Percentiles rank a stretch among this genome's conserved stretches.
Conservation (phyloP, 2,329 filamentous ascomycete genomes). For the Epichloe sp. region DNA sequence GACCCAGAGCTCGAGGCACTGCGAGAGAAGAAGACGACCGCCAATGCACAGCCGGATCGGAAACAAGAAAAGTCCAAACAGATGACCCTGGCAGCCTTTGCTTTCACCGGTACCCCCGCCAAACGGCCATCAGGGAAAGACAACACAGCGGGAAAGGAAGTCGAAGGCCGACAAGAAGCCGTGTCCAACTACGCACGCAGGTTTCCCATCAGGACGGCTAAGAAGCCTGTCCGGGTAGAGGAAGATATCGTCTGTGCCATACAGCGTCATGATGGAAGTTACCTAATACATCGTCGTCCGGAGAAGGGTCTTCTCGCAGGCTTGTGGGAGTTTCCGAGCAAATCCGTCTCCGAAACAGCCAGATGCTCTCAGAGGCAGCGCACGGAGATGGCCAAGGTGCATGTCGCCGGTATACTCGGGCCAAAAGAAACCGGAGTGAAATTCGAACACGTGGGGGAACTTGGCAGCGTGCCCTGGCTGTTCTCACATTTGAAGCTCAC, state of each 20-base stretch:
- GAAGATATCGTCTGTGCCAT: slow-evolving; percentile 42
- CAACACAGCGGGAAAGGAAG: slow-evolving; percentile 1
- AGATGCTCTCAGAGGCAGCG: slow-evolving; percentile 17
- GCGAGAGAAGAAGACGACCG: neutral
- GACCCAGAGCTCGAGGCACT: slow-evolving; percentile 11
- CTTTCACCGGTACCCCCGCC: slow-evolving; percentile 14
- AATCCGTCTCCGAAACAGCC: slow-evolving; percentile 16
- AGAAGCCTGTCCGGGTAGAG: slow-evolving; percentile 39
- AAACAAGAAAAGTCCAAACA: slow-evolving; percentile 15
- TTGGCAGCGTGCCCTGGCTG: slow-evolving; percentile 42
- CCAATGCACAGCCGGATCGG: slow-evolving; percentile 2
- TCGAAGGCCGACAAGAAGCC: slow-evolving; percentile 19
- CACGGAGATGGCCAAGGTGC: slow-evolving; percentile 22
- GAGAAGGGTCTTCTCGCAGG: slow-evolving; percentile 41
- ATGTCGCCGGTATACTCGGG: slow-evolving; percentile 11
- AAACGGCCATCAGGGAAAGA: neutral
- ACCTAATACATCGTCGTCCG: slow-evolving; percentile 37
- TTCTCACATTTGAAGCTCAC: slow-evolving; percentile 44
- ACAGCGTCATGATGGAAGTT: slow-evolving; percentile 28
- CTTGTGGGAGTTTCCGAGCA: slow-evolving; percentile 43
- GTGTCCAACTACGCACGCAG: slow-evolving; percentile 32
- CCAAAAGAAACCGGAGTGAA: neutral
- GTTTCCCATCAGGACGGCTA: slow-evolving; percentile 37
- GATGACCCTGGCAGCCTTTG: slow-evolving; percentile 22
- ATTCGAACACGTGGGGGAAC: slow-evolving; percentile 23